Evolutionary conservation across 2,329 filamentous ascomycete species (phyloP).

Genomic region (Ophiocordyceps camponoti-floridani): DNA sequence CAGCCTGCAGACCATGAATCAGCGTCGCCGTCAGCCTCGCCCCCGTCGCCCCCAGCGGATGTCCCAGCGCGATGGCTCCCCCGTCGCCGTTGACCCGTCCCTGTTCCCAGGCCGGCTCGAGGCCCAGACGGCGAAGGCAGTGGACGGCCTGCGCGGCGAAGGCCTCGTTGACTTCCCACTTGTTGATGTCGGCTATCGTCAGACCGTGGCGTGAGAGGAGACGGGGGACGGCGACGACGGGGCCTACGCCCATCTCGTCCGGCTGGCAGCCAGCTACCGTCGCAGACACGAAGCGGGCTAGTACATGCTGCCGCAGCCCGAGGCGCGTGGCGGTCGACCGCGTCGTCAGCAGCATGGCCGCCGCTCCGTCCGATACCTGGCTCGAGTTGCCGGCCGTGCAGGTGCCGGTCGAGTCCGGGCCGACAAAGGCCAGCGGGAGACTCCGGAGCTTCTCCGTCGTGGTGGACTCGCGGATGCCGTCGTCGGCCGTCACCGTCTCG

Average conservation of each 20-base stretch:
- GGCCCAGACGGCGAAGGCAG: too few relatives aligned
- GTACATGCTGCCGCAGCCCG: slow-evolving; percentile 49
- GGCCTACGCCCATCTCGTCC: slow-evolving; percentile 89
- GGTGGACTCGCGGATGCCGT: slow-evolving; percentile 46
- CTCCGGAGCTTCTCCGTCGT: slow-evolving; percentile 30
- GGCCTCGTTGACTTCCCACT: too few relatives aligned
- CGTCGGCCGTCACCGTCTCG: slow-evolving; percentile 29
- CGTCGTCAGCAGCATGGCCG: slow-evolving; percentile 69
- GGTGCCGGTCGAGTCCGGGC: slow-evolving; percentile 41
- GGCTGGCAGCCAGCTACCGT: slow-evolving; percentile 63
- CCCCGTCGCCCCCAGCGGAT: slow-evolving; percentile 78
- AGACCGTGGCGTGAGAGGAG: slow-evolving; percentile 55
- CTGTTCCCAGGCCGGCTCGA: slow-evolving; percentile 34
- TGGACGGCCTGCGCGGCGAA: too few relatives aligned
- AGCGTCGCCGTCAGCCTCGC: slow-evolving; percentile 64
- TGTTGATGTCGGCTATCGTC: slow-evolving; percentile 46
- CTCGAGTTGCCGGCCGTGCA: slow-evolving; percentile 75
- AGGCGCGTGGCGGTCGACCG: slow-evolving; percentile 60
- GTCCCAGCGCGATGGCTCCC: slow-evolving; percentile 84
- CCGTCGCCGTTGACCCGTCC: slow-evolving; percentile 78
- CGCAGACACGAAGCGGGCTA: slow-evolving; percentile 69
- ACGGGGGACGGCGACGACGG: slow-evolving; percentile 70
- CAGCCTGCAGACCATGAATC: slow-evolving; percentile 46
- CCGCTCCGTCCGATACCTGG: slow-evolving; percentile 79
- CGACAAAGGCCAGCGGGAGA: slow-evolving; percentile 65